Base-by-base conservation (phyloP, 441 rosid genomes). In the Gossypium aridum region DNA sequence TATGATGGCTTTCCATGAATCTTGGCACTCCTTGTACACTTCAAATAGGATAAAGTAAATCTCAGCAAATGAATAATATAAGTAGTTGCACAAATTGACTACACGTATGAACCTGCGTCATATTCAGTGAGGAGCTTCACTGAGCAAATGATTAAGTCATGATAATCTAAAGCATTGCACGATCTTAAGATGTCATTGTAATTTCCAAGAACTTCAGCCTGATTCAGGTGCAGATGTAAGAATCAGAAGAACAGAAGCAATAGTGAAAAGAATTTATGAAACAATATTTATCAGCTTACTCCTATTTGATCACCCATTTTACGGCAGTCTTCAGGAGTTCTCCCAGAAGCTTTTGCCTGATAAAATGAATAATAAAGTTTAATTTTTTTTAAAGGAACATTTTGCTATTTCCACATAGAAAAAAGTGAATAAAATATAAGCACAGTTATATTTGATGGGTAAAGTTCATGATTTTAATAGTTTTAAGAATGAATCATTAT, bases 261-360 rank as follows among this genome's bases (percentile, higher is more conserved):
- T 59, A 71, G 49, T 60, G 14, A 57, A 62, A 51, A 64, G 73
- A 70, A 79, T 53, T 75, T 51, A 56, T 31, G 66, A 77, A 82
- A 72, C 45, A 75, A 45, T 14, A 75, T 56, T 49, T 43, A 75
- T 79, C 65, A 69, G 82, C 97, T 91, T 90, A 95, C 99, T 78
- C 94, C 95, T n/a, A 79, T 87, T 71, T 85, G 91, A 82, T 95
- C 85, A 59, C 97, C 94, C 81, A 80, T 81, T 84, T 80, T 83
- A 78, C 54, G 73, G 84, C 78, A 91, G 69, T 88, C 91, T 75
- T 77, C 85, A 71, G 95, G 88, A 71, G 89, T 89, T 83, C 76
- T 93, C 73, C 98, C 98, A 43, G 92, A 93, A 84, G 99, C 95
- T 87, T 95, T 95, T 61, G 89, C 97, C 99, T 95, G 87, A 78